Conservation (phyloP, 345 rosid species). For the Pseudoturritis turrita region DNA sequence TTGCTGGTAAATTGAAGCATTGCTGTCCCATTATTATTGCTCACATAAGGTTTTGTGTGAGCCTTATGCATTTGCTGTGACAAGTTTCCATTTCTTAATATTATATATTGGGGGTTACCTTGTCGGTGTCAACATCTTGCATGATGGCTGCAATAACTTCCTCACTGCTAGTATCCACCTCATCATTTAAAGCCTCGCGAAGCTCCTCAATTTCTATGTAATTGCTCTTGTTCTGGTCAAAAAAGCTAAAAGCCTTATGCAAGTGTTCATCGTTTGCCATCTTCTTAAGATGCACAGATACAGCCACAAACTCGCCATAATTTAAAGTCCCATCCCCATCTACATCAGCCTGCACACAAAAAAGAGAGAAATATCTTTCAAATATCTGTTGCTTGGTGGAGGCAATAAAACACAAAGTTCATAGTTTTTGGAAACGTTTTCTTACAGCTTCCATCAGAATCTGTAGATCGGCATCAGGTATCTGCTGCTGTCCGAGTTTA, state of each 20-base stretch:
- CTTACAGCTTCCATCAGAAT: slow-evolving; percentile 90
- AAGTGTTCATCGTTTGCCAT: slow-evolving; percentile 90
- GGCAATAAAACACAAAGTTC: background rate
- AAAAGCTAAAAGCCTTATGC: slow-evolving; percentile 81
- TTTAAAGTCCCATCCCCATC: slow-evolving; percentile 79
- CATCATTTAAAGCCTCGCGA: slow-evolving; percentile 63
- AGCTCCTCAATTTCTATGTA: slow-evolving; percentile 92
- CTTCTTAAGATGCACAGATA: slow-evolving; percentile 78
- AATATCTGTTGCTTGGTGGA: background rate
- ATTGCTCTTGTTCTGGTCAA: slow-evolving; percentile 68
- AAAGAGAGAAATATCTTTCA: background rate
- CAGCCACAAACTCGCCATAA: slow-evolving; percentile 83
- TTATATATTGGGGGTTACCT: slow-evolving; percentile 41
- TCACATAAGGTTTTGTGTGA: background rate
- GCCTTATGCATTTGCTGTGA: background rate
- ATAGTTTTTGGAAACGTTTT: background rate
- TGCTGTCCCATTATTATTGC: background rate
- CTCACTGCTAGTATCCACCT: slow-evolving; percentile 56
- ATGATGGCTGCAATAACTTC: slow-evolving; percentile 79
- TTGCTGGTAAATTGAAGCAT: no score
- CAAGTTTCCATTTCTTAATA: background rate
- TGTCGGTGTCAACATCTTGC: slow-evolving; percentile 96
- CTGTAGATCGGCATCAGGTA: slow-evolving; percentile 74
- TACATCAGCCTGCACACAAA: slow-evolving; percentile 64
- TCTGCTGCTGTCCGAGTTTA: slow-evolving; percentile 73